A percentile compares a stretch with the other conserved stretches of the same genome.
These are phyloP conservation scores for Ceratocystis variospora DNA, from an alignment of 2,329 filamentous ascomycete species.

Conservation along the genomic window DNA sequence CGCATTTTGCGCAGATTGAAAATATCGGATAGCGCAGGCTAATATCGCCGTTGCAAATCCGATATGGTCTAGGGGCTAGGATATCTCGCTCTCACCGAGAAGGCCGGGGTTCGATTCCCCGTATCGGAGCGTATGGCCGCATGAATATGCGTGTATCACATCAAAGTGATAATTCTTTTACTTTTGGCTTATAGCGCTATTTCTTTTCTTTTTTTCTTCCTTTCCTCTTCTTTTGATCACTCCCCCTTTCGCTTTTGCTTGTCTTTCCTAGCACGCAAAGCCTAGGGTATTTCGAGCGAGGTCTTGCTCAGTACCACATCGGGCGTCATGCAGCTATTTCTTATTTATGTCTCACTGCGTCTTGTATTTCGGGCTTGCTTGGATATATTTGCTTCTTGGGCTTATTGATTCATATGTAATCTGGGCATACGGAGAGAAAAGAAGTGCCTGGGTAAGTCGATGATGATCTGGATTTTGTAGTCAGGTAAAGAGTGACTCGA, in stretches of 20 bases:
- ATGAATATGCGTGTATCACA: neutral
- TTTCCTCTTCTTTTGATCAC: neutral
- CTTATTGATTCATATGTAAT: neutral
- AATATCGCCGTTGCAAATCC: neutral
- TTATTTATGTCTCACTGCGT: neutral
- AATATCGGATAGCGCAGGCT: no score
- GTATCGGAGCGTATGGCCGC: constrained; percentile 17
- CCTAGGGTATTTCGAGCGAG: no score
- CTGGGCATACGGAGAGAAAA: neutral
- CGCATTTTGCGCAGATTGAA: neutral
- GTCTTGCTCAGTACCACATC: neutral
- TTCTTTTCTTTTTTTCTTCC: neutral
- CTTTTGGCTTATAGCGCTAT: no score
- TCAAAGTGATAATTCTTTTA: neutral
- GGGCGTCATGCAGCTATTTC: neutral
- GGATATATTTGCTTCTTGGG: neutral
- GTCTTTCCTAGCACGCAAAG: no score
- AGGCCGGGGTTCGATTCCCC: constrained; percentile 22
- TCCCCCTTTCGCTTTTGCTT: no score
- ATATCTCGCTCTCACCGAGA: constrained; percentile 21
- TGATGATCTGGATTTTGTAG: neutral
- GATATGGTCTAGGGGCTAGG: constrained; percentile 20
- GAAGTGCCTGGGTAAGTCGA: neutral
- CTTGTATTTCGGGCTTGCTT: neutral
- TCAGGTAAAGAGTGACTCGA: neutral